phyloP scores from a whole-genome alignment of 202 grass and related monocot genomes.

The Cymbopogon flexuosus region DNA sequence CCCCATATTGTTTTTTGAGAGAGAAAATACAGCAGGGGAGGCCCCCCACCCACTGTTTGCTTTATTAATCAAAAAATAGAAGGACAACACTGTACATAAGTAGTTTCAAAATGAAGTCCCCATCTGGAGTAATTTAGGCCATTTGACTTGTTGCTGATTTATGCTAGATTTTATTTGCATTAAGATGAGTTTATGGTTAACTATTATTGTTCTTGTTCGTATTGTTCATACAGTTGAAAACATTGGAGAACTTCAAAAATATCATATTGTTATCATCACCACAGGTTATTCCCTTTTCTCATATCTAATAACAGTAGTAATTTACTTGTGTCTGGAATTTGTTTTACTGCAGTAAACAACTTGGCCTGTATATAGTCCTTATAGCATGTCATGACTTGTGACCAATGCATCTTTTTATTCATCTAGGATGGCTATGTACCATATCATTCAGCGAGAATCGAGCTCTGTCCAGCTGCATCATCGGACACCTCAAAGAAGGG shows the following conservation, averaged over 20 bases:
- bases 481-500: conserved; percentile 77
- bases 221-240: conserved; percentile 72
- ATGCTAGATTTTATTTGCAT: conserved; percentile 1
- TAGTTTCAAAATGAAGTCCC: too few species aligned
- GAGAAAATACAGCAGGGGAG: too few species aligned
- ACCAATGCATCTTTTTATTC: conserved; percentile 7
- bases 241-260: conserved; percentile 88
- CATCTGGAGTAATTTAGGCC: not conserved
- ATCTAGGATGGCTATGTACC: conserved; percentile 92
- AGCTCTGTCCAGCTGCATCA: conserved; percentile 67
- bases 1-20: too few species aligned
- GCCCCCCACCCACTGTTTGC: too few species aligned
- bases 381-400: not conserved
- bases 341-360: not conserved
- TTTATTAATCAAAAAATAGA: too few species aligned
- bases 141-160: conserved; percentile 2
- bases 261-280: conserved; percentile 90
- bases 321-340: not conserved
- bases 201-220: conserved; percentile 23
- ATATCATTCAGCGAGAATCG: conserved; percentile 96
- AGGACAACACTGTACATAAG: too few species aligned
- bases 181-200: not conserved
- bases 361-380: not conserved
- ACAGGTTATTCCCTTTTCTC: conserved; percentile 55
- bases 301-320: not conserved